Evolutionary conservation across 2,329 filamentous ascomycete species (phyloP).

Genomic region (Nothopassalora personata): DNA sequence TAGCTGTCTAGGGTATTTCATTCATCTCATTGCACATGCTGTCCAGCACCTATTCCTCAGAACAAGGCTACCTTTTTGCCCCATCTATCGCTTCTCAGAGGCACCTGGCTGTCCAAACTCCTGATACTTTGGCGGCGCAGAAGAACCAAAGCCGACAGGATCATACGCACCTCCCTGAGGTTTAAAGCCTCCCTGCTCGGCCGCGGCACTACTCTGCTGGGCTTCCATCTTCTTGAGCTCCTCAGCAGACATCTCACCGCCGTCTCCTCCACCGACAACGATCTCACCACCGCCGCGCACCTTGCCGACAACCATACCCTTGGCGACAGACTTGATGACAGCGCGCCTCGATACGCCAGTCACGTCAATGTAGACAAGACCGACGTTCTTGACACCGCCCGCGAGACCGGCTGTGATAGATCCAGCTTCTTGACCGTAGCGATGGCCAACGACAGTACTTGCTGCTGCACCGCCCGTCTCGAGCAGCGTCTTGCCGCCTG

Average conservation of each 20-base stretch:
- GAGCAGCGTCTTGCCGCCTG: constrained; percentile 74
- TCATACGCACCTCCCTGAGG: constrained; percentile 23
- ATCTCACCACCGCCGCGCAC: constrained; percentile 69
- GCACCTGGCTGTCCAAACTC: neutral
- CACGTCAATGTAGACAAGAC: constrained; percentile 94
- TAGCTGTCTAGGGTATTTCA: neutral
- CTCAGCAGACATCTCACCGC: constrained; percentile 38
- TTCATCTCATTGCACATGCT: neutral
- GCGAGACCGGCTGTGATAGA: constrained; percentile 69
- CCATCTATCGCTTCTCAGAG: neutral
- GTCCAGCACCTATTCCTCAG: neutral
- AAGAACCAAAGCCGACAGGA: constrained; percentile 24
- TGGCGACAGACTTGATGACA: constrained; percentile 89
- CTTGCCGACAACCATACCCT: constrained; percentile 87
- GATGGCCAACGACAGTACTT: constrained; percentile 79
- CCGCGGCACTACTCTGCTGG: constrained; percentile 21
- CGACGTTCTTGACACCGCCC: constrained; percentile 90
- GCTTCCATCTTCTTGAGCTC: constrained; percentile 34
- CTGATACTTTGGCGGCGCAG: constrained; percentile 19
- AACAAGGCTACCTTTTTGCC: neutral
- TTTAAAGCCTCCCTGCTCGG: constrained; percentile 16
- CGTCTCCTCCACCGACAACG: constrained; percentile 65
- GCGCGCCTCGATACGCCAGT: constrained; percentile 85
- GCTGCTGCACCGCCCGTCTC: constrained; percentile 71
- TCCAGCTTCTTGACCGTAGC: constrained; percentile 81